Evolutionary conservation across 805 yeast genomes (phyloP).

Genomic region (Yamadazyma laniorum): DNA sequence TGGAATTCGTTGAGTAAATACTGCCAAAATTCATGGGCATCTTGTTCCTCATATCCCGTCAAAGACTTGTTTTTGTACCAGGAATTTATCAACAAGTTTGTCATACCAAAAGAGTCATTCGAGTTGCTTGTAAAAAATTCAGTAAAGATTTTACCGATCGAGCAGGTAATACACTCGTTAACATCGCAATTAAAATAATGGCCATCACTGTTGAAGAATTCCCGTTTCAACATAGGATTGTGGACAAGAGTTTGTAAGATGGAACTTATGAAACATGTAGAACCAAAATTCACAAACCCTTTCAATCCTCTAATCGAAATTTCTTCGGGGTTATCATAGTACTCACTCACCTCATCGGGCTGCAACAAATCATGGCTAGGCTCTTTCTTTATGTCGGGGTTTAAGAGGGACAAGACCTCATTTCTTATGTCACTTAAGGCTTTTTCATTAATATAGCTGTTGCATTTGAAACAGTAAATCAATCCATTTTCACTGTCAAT

Average conservation of each 20-base stretch:
- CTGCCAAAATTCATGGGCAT: slow-evolving; percentile 98
- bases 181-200: slow-evolving; percentile 56
- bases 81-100: slow-evolving; percentile 76
- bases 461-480: slow-evolving; percentile 77
- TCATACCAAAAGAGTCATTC: slow-evolving; percentile 75
- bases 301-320: slow-evolving; percentile 74
- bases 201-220: slow-evolving; percentile 66
- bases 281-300: slow-evolving; percentile 92
- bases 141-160: slow-evolving; percentile 73
- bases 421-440: slow-evolving; percentile 52
- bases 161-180: slow-evolving; percentile 74
- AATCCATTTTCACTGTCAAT: slow-evolving; percentile 68
- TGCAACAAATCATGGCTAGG: background rate
- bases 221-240: slow-evolving; percentile 80
- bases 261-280: slow-evolving; percentile 96
- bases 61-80: slow-evolving; percentile 82
- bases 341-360: slow-evolving; percentile 5
- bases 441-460: slow-evolving; percentile 64
- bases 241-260: slow-evolving; percentile 87
- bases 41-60: slow-evolving; percentile 97
- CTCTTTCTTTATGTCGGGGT: background rate
- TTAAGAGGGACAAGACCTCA: slow-evolving; percentile 13
- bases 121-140: slow-evolving; percentile 66
- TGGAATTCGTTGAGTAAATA: slow-evolving; percentile 86
- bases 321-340: slow-evolving; percentile 39